These are phyloP conservation scores for Dioscorea cayenensis DNA, from an alignment of 116 monocot species.

Conservation along the genomic window DNA sequence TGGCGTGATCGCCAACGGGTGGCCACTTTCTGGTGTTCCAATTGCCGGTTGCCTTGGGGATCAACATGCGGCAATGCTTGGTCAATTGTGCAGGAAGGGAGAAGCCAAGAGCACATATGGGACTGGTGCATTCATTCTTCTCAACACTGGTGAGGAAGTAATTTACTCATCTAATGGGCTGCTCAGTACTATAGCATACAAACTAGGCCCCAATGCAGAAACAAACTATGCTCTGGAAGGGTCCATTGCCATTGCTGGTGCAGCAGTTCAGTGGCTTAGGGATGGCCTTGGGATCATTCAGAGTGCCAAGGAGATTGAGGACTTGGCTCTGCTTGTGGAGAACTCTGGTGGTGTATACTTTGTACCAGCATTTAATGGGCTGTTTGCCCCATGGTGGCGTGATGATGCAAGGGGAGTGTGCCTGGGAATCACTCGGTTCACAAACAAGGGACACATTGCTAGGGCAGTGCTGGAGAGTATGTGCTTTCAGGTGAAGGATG, in stretches of 20 bases:
- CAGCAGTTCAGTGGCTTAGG: conserved; percentile 93
- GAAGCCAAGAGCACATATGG: conserved; percentile 94
- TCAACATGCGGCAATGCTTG: conserved; percentile 91
- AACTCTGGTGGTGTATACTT: conserved; percentile 86
- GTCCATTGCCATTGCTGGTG: conserved; percentile 90
- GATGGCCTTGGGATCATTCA: conserved; percentile 76
- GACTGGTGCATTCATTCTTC: conserved; percentile 88
- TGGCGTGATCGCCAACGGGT: conserved; percentile 57
- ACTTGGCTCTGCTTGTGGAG: conserved; percentile 49
- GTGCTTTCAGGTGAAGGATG: conserved; percentile 95
- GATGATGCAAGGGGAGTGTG: conserved; percentile 84
- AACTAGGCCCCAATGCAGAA: conserved; percentile 59
- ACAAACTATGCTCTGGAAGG: conserved; percentile 86
- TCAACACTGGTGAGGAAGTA: conserved; percentile 67
- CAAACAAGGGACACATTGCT: conserved; percentile 70
- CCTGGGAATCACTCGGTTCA: conserved; percentile 78
- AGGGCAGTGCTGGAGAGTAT: conserved; percentile 87
- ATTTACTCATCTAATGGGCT: conserved; percentile 59
- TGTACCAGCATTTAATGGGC: conserved; percentile 87
- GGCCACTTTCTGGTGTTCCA: conserved; percentile 70
- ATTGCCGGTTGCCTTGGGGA: conserved; percentile 85
- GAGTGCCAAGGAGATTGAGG: conserved; percentile 59
- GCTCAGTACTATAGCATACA: conserved; percentile 69
- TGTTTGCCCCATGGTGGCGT: conserved; percentile 96
- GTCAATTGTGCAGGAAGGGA: conserved; percentile 75